Base-by-base conservation (phyloP, 1,139 yeast genomes). In the Yamadazyma triangularis region DNA sequence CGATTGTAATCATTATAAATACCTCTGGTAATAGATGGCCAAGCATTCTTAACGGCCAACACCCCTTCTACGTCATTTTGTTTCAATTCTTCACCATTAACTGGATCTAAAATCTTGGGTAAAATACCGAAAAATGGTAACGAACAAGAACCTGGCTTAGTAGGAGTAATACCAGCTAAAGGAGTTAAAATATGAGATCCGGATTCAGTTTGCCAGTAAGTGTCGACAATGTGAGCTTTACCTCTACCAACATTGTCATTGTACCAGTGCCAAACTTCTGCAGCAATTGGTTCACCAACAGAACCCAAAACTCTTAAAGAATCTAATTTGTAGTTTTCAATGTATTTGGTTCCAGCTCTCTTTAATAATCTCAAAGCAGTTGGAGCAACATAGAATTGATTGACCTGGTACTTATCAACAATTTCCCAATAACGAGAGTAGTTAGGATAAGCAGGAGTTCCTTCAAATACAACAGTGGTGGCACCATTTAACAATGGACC, bases 261-360 rank as follows among this genome's bases (percentile, higher is more conserved):
- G 57, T 83, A 85, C 95, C 95, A 85, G 52, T 82, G 87, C 95
- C 95, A 85, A 35, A 85, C 88, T 52, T 85, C 95, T 26, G 89
- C 86, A 22, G 95, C 93, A 57, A 85, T 85, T 40, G 95, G 95
- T 58, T 85, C 95, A 53, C 95, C 95, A 27, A 85, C 95, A 9
- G 93, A 79, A 15, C 95, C 95, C 38, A 85, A 68, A 21, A 77
- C 79, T 50, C 95, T 71, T 39, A 85, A 48, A 3, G 87, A 71
- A 32, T 75, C 69, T 50, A 85, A 67, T 45, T 83, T 81, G 53
- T 66, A 77, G 18, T 75, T 70, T 47, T 77, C 79, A 45, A 83
- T 74, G 49, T 60, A 77, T 34, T 76, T 67, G 44, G 78, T 74
- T 35, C 95, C 95, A 20, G 93, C 93, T 51, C 93, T 71, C 63